Evolutionary conservation across 176 grass and related monocot species (phyloP).

Genomic region (Ampelocalamus luodianensis): DNA sequence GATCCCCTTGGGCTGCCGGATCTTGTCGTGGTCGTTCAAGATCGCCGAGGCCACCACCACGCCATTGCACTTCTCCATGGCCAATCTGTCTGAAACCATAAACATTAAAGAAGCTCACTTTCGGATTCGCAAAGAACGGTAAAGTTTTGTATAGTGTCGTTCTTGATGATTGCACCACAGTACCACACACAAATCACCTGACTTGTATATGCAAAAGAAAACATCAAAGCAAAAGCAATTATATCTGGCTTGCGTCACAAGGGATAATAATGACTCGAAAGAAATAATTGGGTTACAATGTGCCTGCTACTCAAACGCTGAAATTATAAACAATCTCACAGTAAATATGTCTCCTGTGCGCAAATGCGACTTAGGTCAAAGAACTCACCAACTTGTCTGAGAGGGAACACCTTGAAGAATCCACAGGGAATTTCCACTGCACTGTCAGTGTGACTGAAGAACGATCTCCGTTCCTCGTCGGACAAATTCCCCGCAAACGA

Average conservation of each 20-base stretch:
- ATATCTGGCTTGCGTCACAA: constrained; percentile 28
- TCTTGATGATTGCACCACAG: constrained; percentile 36
- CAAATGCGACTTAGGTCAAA: not conserved
- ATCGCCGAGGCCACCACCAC: constrained; percentile 84
- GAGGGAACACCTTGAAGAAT: constrained; percentile 65
- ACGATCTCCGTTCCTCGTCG: constrained; percentile 47
- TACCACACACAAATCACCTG: not conserved
- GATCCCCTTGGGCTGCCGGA: constrained; percentile 78
- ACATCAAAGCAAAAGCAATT: not conserved
- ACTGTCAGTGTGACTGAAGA: constrained; percentile 59
- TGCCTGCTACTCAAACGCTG: not conserved
- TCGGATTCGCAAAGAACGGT: no score
- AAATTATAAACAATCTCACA: not conserved
- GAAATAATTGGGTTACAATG: not conserved
- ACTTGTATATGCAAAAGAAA: not conserved
- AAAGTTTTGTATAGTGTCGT: not conserved
- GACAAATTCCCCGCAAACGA: constrained; percentile 81
- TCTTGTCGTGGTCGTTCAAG: constrained; percentile 85
- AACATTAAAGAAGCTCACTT: not conserved
- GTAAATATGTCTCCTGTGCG: no score
- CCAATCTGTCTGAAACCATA: constrained; percentile 60
- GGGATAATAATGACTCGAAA: constrained; percentile 32
- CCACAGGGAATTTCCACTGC: constrained; percentile 70
- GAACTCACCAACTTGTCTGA: constrained; percentile 60
- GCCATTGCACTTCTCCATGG: constrained; percentile 72